Percentiles rank a stretch among this genome's conserved stretches.
Evolutionary conservation across 352 stramenopile genomes (phyloP).

Genomic region (Pythium dissotocum): DNA sequence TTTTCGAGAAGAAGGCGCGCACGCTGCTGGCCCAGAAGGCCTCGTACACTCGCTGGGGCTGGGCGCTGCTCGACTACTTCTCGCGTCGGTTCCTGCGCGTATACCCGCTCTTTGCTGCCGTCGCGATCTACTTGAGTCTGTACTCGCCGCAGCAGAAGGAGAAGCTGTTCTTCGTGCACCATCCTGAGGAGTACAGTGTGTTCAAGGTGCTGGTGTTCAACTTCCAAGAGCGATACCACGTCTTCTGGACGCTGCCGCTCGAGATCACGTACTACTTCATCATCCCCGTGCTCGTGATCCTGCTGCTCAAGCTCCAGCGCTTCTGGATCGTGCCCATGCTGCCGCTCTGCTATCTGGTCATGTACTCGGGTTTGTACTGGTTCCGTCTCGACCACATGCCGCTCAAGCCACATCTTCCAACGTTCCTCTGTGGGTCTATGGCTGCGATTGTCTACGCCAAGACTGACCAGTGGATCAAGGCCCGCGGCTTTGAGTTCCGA

Average conservation of each 20-base stretch:
- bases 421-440: constrained; percentile 45
- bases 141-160: not conserved
- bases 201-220: constrained; percentile 39
- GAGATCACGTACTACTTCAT: constrained; percentile 49
- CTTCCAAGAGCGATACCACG: constrained; percentile 24
- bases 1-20: constrained; percentile 51
- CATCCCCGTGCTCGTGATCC: constrained; percentile 33
- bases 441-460: constrained; percentile 40
- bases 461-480: constrained; percentile 33
- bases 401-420: constrained; percentile 36
- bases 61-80: constrained; percentile 44
- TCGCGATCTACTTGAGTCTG: constrained; percentile 19
- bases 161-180: constrained; percentile 23
- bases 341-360: constrained; percentile 23
- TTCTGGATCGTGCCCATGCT: constrained; percentile 26
- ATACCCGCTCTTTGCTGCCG: constrained; percentile 46
- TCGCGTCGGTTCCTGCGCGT: constrained; percentile 50
- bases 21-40: constrained; percentile 35
- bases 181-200: not conserved
- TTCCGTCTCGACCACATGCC: constrained; percentile 28
- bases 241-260: constrained; percentile 30
- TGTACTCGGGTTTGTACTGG: constrained; percentile 25
- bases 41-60: constrained; percentile 30
- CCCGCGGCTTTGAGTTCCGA: constrained; percentile 32
- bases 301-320: constrained; percentile 12